Evolutionary conservation across 352 stramenopile genomes (phyloP).

Genomic region (Phytopythium delawarense): DNA sequence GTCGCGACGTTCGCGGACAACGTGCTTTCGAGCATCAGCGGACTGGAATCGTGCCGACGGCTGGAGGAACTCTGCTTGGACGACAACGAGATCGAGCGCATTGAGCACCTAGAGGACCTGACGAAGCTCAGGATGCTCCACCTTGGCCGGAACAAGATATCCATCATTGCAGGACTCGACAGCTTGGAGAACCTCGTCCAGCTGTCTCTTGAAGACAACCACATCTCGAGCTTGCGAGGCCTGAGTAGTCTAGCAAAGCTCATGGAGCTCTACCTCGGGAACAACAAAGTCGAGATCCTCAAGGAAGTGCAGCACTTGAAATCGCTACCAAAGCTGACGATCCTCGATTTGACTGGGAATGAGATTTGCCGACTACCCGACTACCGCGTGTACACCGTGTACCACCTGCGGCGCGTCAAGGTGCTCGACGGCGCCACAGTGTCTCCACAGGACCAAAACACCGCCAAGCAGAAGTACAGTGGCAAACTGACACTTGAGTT

Average conservation of each 20-base stretch:
- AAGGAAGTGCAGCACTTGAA: slow-evolving; percentile 83
- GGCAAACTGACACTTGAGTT: slow-evolving; percentile 84
- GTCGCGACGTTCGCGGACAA: slow-evolving; percentile 70
- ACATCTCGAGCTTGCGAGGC: slow-evolving; percentile 66
- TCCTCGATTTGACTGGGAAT: slow-evolving; percentile 84
- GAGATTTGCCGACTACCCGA: slow-evolving; percentile 49
- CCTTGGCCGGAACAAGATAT: slow-evolving; percentile 74
- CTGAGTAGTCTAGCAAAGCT: slow-evolving; percentile 57
- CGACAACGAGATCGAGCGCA: slow-evolving; percentile 67
- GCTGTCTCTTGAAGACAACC: slow-evolving; percentile 84
- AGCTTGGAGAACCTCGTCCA: slow-evolving; percentile 59
- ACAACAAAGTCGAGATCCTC: slow-evolving; percentile 76
- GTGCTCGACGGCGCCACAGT: slow-evolving; percentile 79
- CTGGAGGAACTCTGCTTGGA: slow-evolving; percentile 78
- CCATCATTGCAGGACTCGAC: slow-evolving; percentile 54
- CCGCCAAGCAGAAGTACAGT: slow-evolving; percentile 86
- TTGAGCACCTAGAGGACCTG: slow-evolving; percentile 63
- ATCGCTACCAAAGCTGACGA: slow-evolving; percentile 77
- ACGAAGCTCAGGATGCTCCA: slow-evolving; percentile 68
- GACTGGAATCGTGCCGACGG: slow-evolving; percentile 41
- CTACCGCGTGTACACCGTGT: slow-evolving; percentile 81
- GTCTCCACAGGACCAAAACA: slow-evolving; percentile 65
- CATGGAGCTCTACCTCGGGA: slow-evolving; percentile 88
- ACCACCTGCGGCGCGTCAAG: slow-evolving; percentile 77
- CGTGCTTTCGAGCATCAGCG: slow-evolving; percentile 51